These are phyloP conservation scores for Phaeosphaeriaceae sp. DNA, from an alignment of 2,329 filamentous ascomycete genomes.

Conservation along the genomic window DNA sequence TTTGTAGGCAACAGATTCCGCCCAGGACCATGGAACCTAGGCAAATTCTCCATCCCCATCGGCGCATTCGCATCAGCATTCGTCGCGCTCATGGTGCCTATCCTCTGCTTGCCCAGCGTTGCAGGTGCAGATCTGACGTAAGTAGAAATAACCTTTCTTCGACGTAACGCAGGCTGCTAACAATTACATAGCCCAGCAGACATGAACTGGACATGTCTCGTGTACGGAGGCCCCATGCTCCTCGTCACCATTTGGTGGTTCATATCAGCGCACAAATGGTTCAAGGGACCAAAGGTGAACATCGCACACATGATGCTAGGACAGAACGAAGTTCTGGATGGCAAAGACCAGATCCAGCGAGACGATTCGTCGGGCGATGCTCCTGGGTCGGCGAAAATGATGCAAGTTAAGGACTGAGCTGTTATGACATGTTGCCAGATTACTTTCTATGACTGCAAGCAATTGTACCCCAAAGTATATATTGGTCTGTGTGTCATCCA, in stretches of 20 bases:
- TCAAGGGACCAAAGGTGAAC: slow-evolving; percentile 74
- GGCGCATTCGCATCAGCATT: slow-evolving; percentile 66
- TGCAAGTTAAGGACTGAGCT: neutral
- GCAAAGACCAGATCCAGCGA: slow-evolving; percentile 19
- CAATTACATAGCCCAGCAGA: slow-evolving; percentile 45
- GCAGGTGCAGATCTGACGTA: slow-evolving; percentile 63
- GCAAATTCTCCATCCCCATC: slow-evolving; percentile 63
- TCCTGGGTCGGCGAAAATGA: neutral
- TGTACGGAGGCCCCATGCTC: slow-evolving; percentile 71
- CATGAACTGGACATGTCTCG: slow-evolving; percentile 75
- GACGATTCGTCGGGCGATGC: slow-evolving; percentile 9
- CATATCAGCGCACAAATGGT: slow-evolving; percentile 70
- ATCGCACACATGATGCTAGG: slow-evolving; percentile 63
- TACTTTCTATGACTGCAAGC: neutral
- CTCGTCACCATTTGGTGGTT: slow-evolving; percentile 68
- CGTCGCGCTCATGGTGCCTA: slow-evolving; percentile 71
- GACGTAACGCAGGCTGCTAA: slow-evolving; percentile 13
- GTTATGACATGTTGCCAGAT: neutral
- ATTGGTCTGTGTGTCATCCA: neutral
- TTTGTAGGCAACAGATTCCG: slow-evolving; percentile 70
- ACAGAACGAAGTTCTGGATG: slow-evolving; percentile 48
- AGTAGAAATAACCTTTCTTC: slow-evolving; percentile 15
- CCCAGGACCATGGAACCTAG: slow-evolving; percentile 73
- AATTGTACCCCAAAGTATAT: neutral
- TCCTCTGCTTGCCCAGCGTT: slow-evolving; percentile 69